phyloP scores from a whole-genome alignment of 2,329 filamentous ascomycete species.

The Fusarium anthophilum region DNA sequence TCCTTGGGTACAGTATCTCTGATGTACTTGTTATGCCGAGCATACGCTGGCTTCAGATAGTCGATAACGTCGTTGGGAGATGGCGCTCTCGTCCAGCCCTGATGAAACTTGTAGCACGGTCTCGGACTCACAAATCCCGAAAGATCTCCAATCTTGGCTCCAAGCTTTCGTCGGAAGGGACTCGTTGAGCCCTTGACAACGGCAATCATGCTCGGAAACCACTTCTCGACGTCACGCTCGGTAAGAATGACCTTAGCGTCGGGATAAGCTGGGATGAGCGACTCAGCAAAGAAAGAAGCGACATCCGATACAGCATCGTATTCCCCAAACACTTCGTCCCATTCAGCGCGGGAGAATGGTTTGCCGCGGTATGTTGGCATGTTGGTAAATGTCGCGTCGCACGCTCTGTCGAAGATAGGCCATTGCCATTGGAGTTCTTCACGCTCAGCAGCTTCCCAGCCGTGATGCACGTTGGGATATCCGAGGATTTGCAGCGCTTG shows the following conservation, averaged over 20 bases:
- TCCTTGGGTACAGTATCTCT: conserved; percentile 33
- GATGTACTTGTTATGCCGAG: conserved; percentile 42
- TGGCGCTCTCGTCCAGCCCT: conserved; percentile 15
- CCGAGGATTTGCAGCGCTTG: conserved; percentile 25
- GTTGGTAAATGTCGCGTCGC: conserved; percentile 17
- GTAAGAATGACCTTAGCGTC: conserved; percentile 44
- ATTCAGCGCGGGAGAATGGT: conserved; percentile 29
- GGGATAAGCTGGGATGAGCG: conserved; percentile 43
- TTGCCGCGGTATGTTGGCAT: conserved; percentile 32
- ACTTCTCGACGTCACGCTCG: conserved; percentile 42
- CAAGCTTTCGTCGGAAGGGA: background rate
- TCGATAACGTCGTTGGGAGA: background rate
- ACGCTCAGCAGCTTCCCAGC: conserved; percentile 11
- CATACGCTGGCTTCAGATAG: conserved; percentile 34
- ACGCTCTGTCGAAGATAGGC: conserved; percentile 17
- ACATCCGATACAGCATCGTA: conserved; percentile 44
- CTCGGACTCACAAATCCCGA: background rate
- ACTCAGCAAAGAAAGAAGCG: conserved; percentile 33
- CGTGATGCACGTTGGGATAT: conserved; percentile 24
- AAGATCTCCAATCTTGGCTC: background rate
- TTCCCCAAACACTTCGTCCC: conserved; percentile 39
- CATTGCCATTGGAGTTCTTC: conserved; percentile 23
- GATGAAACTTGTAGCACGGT: conserved; percentile 13
- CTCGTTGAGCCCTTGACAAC: background rate
- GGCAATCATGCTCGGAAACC: conserved; percentile 38